Base-by-base conservation (phyloP, 202 grass and related monocot genomes). In the Setaria italica region DNA sequence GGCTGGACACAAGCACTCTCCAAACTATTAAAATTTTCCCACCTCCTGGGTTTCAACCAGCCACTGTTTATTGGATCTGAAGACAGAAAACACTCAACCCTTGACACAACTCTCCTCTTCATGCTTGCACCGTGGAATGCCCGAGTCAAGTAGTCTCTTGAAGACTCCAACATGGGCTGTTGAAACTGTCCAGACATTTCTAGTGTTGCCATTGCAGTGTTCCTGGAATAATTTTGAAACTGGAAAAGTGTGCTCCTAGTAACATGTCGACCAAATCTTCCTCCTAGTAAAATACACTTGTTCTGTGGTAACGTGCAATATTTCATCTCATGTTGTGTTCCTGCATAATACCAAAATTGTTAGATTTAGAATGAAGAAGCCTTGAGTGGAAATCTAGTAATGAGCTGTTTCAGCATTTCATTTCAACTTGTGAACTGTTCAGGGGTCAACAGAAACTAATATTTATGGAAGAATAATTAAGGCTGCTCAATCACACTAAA, bases 11-110 rank as follows among this genome's bases (percentile, higher is more conserved):
- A 55, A n/a, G 42, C 20, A 30, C 10, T 65, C 21, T 91, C 81
- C 41, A 49, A 70, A 19, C 17, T 78, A 20, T 42, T 72, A 74
- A 88, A 35, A 58, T 65, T 82, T 6, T 79, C 87, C 66, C 64
- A 74, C 43, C 92, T 97, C 72, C 87, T 95, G 4, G 80, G 82
- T 53, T 80, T 92, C 20, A 92, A 62, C 84, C 84, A 89, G 78
- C 86, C 84, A 81, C 3, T 92, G 47, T 66, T 90, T 74, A 78
- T 42, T 1, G 77, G 77, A 50, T 90, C 76, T 5, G 89, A 88
- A 50, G 91, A 86, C 10, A 93, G 9, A 80, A 91, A 88, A 68
- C 90, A 91, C 12, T 89, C 82, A 39, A 85, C 88, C 82, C 76
- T 89, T 0, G 72, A 78, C 0, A 76, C n/a, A 53, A 80, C 7